A percentile compares a stretch with the other conserved stretches of the same genome.
These are phyloP conservation scores for Linnemannia exigua DNA, from an alignment of 192 early-diverging fungal genomes.

Conservation along the genomic window DNA sequence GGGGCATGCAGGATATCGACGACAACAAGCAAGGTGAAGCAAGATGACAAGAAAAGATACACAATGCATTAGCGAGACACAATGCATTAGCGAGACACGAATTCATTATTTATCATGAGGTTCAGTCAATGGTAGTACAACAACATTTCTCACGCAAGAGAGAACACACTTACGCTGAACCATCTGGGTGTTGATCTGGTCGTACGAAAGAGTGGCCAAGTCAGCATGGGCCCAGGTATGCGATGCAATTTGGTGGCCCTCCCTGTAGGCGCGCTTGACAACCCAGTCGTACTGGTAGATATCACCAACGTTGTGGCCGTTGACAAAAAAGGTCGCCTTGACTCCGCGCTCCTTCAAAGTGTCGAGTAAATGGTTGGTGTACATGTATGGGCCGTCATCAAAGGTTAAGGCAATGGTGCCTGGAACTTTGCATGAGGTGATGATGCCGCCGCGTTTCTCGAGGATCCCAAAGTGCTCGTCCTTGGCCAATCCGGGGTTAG, in stretches of 20 bases:
- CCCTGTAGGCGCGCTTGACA: slow-evolving; percentile 55
- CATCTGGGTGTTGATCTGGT: slow-evolving; percentile 24
- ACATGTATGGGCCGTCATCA: slow-evolving; percentile 39
- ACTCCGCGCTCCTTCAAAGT: slow-evolving; percentile 13
- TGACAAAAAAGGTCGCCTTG: slow-evolving; percentile 55
- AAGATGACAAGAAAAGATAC: background rate
- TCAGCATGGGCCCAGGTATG: slow-evolving; percentile 66
- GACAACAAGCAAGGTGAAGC: background rate
- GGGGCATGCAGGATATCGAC: background rate
- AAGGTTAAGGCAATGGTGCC: slow-evolving; percentile 37
- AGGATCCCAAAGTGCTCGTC: background rate
- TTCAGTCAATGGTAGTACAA: too few relatives aligned
- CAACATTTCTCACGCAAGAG: too few relatives aligned
- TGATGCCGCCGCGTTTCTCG: background rate
- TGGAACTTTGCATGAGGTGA: background rate
- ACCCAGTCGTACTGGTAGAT: slow-evolving; percentile 14
- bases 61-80: background rate
- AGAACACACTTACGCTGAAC: slow-evolving; percentile 15
- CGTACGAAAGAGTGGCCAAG: slow-evolving; percentile 44
- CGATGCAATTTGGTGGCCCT: slow-evolving; percentile 71
- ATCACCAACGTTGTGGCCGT: slow-evolving; percentile 31
- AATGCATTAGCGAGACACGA: too few relatives aligned
- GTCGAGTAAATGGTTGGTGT: slow-evolving; percentile 37
- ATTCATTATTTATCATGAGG: too few relatives aligned
- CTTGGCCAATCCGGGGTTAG: background rate